Base-by-base conservation (phyloP, 805 yeast genomes). In the Tetrapisispora namnaoensis region DNA sequence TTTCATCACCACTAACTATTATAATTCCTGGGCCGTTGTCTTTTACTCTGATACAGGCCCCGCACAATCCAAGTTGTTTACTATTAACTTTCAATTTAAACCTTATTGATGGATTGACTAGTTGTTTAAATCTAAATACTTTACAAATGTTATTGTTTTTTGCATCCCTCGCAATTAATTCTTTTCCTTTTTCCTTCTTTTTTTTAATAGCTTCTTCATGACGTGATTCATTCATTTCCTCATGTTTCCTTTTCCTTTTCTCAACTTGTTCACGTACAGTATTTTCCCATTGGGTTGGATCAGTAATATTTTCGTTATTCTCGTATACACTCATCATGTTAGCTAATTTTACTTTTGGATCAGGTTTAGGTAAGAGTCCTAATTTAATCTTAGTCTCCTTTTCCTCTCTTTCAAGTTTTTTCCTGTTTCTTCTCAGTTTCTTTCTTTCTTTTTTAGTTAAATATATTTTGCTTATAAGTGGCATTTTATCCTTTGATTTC, bases 351-450 rank as follows among this genome's bases (percentile, higher is more conserved):
- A 93, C 84, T 64, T 91, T 93, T 2, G 96, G 95, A 6, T 83
- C 83, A 0, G 96, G 96, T 5, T 95, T 83, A 0, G 95, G 84
- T 43, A 83, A 86, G 18, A 90, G 67, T 0, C 99, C 99, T 5
- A 86, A 69, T 49, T 81, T 76, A 22, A 90, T 82, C 42, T 84
- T 71, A 55, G 87, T 91, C 60, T 87, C 95, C 49, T 76, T 73
- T 42, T 83, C 93, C 56, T 82, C 80, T 52, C 79, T 78, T 51
- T 67, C 71, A 38, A 73, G 73, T 42, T 80, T 76, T 49, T 97
- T 72, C 44, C 78, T 82, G 50, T 83, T 83, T 51, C 82, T 76
- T 41, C 96, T 75, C 37, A 83, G 74, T 49, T 89, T 74, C 57
- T 84, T 85, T 66, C 76, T 66, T 61, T 93, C 99, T 51, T 76